Percentiles rank a stretch among this genome's conserved stretches.
Evolutionary conservation across 495 filamentous ascomycete species (phyloP).

Genomic region (Arthonia radiata): DNA sequence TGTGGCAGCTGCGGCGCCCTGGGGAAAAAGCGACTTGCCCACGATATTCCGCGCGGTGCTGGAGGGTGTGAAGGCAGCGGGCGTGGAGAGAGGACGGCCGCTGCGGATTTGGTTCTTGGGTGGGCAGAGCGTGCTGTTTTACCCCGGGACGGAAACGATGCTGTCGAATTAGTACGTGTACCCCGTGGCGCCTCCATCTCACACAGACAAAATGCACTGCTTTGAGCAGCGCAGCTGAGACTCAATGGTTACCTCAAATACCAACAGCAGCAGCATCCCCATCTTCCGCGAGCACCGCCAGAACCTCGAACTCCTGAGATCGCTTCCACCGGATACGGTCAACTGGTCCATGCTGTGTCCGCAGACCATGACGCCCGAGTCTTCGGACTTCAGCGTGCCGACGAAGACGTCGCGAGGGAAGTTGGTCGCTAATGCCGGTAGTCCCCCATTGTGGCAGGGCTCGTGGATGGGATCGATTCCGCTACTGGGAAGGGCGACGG

Average conservation of each 20-base stretch:
- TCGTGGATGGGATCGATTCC: slow-evolving; percentile 6
- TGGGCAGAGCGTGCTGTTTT: slow-evolving; percentile 5
- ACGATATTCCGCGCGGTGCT: slow-evolving; percentile 6
- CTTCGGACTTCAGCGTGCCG: slow-evolving; percentile 4
- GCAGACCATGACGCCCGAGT: slow-evolving; percentile 5
- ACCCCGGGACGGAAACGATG: slow-evolving; percentile 6
- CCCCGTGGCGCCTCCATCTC: slow-evolving; percentile 1
- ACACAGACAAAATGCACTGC: slow-evolving; percentile 2
- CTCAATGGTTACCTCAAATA: neutral
- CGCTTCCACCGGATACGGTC: slow-evolving; percentile 5
- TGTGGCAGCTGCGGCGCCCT: slow-evolving; percentile 9
- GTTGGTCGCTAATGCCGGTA: slow-evolving; percentile 4
- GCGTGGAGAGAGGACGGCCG: slow-evolving; percentile 4
- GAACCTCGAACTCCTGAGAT: slow-evolving; percentile 4
- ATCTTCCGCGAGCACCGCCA: slow-evolving; percentile 7
- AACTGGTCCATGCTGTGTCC: slow-evolving; percentile 8
- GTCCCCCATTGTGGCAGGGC: slow-evolving; percentile 4
- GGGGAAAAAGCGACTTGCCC: slow-evolving; percentile 7
- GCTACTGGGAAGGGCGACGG: slow-evolving; percentile 3
- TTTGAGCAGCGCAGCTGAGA: slow-evolving; percentile 1
- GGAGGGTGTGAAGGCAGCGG: slow-evolving; percentile 5
- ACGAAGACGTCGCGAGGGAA: slow-evolving; percentile 1
- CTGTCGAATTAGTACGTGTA: slow-evolving; percentile 7
- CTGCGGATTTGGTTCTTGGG: slow-evolving; percentile 7
- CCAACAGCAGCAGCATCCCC: slow-evolving; percentile 5